phyloP scores from a whole-genome alignment of 2,329 filamentous ascomycete species.

The Talaromyces piceae region DNA sequence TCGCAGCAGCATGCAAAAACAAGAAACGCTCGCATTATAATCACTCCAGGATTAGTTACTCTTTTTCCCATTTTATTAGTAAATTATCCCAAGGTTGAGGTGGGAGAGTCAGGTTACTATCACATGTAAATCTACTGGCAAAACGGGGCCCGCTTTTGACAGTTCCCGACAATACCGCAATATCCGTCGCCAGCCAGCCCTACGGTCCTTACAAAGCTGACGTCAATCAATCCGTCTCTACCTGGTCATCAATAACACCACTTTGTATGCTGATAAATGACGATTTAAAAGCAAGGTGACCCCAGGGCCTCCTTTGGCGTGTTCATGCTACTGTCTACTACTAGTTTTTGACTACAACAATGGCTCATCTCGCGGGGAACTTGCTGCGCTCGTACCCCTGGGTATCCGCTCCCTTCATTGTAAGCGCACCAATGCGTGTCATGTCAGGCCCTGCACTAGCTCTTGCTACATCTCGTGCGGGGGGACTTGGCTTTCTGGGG shows the following conservation, averaged over 20 bases:
- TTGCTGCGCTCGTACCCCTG: slow-evolving; percentile 40
- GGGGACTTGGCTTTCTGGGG: slow-evolving; percentile 49
- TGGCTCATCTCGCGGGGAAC: slow-evolving; percentile 3
- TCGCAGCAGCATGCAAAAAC: not conserved
- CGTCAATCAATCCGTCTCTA: not conserved
- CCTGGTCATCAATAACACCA: not conserved
- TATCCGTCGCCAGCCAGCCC: not conserved
- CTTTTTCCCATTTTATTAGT: no score
- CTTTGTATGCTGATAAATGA: not conserved
- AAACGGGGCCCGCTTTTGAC: not conserved
- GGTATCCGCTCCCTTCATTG: slow-evolving; percentile 53
- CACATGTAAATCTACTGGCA: not conserved
- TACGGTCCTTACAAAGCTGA: not conserved
- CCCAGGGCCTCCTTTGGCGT: not conserved
- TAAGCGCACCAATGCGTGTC: slow-evolving; percentile 63
- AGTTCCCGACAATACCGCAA: not conserved
- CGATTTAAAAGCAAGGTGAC: not conserved
- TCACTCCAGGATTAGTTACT: no score
- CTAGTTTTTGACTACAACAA: not conserved
- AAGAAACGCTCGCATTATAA: no score
- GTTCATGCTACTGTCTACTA: not conserved
- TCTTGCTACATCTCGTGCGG: slow-evolving; percentile 51
- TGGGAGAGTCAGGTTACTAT: no score
- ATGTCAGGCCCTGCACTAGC: slow-evolving; percentile 54
- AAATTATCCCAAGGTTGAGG: no score